Evolutionary conservation across 176 grass and related monocot genomes (phyloP).

Genomic region (Triticum turgidum): DNA sequence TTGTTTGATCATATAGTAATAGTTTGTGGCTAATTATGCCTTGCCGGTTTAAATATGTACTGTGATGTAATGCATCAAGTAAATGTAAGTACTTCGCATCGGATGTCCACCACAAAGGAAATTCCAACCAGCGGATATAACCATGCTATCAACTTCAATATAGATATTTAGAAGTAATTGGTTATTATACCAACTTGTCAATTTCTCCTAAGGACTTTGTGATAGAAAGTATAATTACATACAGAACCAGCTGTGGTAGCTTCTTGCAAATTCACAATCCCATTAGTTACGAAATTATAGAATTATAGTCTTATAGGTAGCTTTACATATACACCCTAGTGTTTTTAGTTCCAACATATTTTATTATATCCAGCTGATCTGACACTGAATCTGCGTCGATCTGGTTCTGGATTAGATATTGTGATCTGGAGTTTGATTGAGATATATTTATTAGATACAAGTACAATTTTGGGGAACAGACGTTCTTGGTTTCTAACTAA

Average conservation of each 20-base stretch:
- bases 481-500: neutral
- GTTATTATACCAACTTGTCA: neutral
- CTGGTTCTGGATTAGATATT: neutral
- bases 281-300: neutral
- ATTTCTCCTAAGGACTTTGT: neutral
- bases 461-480: neutral
- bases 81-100: neutral
- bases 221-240: neutral
- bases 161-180: neutral
- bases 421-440: neutral
- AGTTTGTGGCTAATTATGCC: neutral
- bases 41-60: neutral
- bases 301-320: neutral
- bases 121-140: neutral
- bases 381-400: neutral
- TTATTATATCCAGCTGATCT: neutral
- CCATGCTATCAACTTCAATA: neutral
- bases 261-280: neutral
- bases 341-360: neutral
- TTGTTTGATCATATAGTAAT: conserved; percentile 3
- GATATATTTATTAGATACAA: neutral
- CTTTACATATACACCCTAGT: neutral
- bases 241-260: neutral
- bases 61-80: neutral
- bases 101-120: neutral